A percentile compares a stretch with the other conserved stretches of the same genome.
These are phyloP conservation scores for Phyllosticta citriasiana DNA, from an alignment of 2,329 filamentous ascomycete species.

Conservation along the genomic window DNA sequence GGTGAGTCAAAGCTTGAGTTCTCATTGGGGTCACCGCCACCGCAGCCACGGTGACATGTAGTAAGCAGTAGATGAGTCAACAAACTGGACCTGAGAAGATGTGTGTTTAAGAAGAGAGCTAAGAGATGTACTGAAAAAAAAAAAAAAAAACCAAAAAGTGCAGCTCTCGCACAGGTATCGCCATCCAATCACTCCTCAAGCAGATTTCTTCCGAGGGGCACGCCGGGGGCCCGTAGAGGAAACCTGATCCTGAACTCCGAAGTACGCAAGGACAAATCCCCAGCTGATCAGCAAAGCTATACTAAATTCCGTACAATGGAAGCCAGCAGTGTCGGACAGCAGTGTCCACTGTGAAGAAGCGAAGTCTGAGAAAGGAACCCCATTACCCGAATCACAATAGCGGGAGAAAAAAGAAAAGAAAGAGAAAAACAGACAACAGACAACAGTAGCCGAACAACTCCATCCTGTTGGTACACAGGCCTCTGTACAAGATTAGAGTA, in stretches of 20 bases:
- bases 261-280: background rate
- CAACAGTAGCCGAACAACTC: background rate
- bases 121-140: background rate
- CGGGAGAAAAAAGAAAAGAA: background rate
- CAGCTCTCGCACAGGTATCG: constrained; percentile 5
- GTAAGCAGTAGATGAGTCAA: background rate
- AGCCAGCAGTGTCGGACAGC: background rate
- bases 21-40: background rate
- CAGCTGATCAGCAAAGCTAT: background rate
- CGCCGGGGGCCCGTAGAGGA: background rate
- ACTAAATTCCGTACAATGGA: background rate
- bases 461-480: background rate
- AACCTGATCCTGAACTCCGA: background rate
- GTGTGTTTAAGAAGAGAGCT: background rate
- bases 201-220: background rate
- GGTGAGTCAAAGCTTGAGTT: background rate
- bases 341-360: background rate
- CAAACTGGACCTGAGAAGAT: background rate
- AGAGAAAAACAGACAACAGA: background rate
- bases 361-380: background rate
- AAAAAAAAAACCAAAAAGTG: background rate
- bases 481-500: constrained; percentile 10
- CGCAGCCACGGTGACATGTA: background rate
- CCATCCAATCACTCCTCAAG: background rate
- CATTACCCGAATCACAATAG: background rate